phyloP scores from a whole-genome alignment of 805 yeast species.

The Yarrowia sp. region DNA sequence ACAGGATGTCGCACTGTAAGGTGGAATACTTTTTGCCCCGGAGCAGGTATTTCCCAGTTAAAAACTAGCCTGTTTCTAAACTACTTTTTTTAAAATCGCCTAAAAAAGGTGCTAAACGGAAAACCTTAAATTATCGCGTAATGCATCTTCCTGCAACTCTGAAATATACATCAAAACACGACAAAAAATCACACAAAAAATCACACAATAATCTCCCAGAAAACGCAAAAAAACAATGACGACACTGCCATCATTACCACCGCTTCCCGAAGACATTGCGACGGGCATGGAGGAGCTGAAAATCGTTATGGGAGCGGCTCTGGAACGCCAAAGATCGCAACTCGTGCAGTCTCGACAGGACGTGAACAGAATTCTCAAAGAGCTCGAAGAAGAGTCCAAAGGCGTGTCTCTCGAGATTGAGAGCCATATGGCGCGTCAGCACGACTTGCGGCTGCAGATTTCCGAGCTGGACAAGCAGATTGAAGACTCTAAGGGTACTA shows the following conservation, averaged over 20 bases:
- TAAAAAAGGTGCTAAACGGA: no score
- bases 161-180: not conserved
- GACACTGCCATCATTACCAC: not conserved
- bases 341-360: constrained; percentile 8
- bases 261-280: not conserved
- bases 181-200: not conserved
- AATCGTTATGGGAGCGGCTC: not conserved
- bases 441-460: constrained; percentile 31
- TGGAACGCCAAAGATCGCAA: constrained; percentile 13
- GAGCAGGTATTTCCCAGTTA: no score
- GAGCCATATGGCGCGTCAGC: constrained; percentile 31
- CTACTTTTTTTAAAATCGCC: no score
- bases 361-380: constrained; percentile 13
- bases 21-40: no score
- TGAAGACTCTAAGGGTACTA: constrained; percentile 35
- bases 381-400: constrained; percentile 33
- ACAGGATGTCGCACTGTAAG: no score
- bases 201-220: not conserved
- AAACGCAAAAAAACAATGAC: no score
- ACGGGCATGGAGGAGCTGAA: constrained; percentile 22
- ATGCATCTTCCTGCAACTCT: no score
- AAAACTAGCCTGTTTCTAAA: no score
- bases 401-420: constrained; percentile 33
- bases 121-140: not conserved
- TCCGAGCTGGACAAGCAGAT: constrained; percentile 34